These are phyloP conservation scores for Aplosporella prunicola DNA, from an alignment of 2,329 filamentous ascomycete genomes.

Conservation along the genomic window DNA sequence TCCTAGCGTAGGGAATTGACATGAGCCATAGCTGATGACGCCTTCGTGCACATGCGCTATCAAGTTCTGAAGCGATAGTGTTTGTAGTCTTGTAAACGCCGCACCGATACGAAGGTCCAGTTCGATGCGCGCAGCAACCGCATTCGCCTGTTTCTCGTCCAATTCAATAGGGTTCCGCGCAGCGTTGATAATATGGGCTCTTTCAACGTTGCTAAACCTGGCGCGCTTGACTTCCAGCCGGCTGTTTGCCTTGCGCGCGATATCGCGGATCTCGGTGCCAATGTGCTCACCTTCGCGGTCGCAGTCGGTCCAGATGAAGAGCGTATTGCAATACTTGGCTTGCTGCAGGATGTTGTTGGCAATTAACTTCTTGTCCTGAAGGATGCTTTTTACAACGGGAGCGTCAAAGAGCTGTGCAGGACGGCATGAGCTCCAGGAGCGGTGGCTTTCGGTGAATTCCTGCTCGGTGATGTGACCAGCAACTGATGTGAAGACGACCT, in stretches of 20 bases:
- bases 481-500: constrained; percentile 90
- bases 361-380: constrained; percentile 66
- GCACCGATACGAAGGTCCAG: constrained; percentile 85
- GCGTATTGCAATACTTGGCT: constrained; percentile 59
- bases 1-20: constrained; percentile 91
- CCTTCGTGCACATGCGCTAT: constrained; percentile 54
- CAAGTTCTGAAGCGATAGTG: constrained; percentile 63
- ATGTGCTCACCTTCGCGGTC: constrained; percentile 97
- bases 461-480: constrained; percentile 75
- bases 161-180: constrained; percentile 67
- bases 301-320: constrained; percentile 99
- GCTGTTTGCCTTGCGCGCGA: constrained; percentile 65
- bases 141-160: constrained; percentile 78
- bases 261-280: constrained; percentile 76
- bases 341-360: constrained; percentile 77
- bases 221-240: constrained; percentile 74
- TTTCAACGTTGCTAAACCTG: constrained; percentile 90
- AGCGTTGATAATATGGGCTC: constrained; percentile 81
- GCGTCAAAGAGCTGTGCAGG: constrained; percentile 75
- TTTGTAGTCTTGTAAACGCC: constrained; percentile 84
- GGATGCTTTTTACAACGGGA: constrained; percentile 57
- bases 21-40: constrained; percentile 83
- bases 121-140: constrained; percentile 82
- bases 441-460: constrained; percentile 66
- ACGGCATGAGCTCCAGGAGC: constrained; percentile 71